Evolutionary conservation across 2,329 filamentous ascomycete genomes (phyloP).

Genomic region (Lasiodiplodia sp.): DNA sequence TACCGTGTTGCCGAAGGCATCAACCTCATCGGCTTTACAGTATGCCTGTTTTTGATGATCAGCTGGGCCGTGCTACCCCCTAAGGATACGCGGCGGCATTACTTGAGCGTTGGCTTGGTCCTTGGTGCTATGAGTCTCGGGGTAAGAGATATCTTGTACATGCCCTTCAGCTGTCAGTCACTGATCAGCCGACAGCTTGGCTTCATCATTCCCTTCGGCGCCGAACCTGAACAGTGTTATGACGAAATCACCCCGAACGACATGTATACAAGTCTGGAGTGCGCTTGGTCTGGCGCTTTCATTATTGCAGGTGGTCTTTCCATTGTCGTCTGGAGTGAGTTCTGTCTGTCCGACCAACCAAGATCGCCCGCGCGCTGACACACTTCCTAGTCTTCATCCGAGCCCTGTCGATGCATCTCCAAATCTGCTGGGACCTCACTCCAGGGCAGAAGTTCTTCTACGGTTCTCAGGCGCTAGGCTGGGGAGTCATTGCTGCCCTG

Average conservation of each 20-base stretch:
- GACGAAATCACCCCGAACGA: slow-evolving; percentile 92
- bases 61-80: slow-evolving; percentile 83
- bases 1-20: slow-evolving; percentile 80
- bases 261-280: slow-evolving; percentile 82
- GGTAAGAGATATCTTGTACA: slow-evolving; percentile 57
- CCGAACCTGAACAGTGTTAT: slow-evolving; percentile 80
- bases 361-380: not conserved
- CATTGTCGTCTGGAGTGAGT: slow-evolving; percentile 79
- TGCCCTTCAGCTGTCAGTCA: slow-evolving; percentile 28
- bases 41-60: slow-evolving; percentile 76
- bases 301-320: slow-evolving; percentile 86
- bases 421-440: slow-evolving; percentile 96
- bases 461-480: slow-evolving; percentile 78
- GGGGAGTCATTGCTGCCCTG: slow-evolving; percentile 81
- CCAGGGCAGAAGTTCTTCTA: slow-evolving; percentile 92
- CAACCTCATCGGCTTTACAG: slow-evolving; percentile 74
- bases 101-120: slow-evolving; percentile 87
- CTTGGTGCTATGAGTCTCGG: slow-evolving; percentile 79
- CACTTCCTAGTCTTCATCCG: slow-evolving; percentile 75
- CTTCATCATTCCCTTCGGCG: slow-evolving; percentile 86
- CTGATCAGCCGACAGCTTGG: slow-evolving; percentile 69
- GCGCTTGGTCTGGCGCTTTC: slow-evolving; percentile 87
- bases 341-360: not conserved
- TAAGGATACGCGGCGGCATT: slow-evolving; percentile 90
- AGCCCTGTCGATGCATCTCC: slow-evolving; percentile 89